Evolutionary conservation across 371 early-diverging fungal genomes (phyloP), one percentile per base, ranked within the genome.

Genomic region (Mortierella sp.): DNA sequence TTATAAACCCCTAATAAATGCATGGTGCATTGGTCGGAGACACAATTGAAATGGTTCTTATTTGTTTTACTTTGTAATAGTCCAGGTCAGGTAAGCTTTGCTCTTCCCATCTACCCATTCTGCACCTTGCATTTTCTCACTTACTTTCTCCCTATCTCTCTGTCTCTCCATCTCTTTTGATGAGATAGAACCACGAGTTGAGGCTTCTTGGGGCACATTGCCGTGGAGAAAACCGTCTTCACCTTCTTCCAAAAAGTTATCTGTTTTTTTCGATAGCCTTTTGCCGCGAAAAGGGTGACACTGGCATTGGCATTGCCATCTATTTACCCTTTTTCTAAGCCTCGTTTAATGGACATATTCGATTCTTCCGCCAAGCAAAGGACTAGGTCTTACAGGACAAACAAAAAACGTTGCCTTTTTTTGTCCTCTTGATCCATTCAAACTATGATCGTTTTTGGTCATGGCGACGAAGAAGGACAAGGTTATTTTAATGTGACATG

Each of bases 101-200:
- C 50, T 50, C 38, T 70, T 55, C 63, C 38, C 76, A n/a, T 70
- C 70, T 76, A 54, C 70, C 55, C 28, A 45, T 42, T 57, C 42
- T 55, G 44, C 42, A 8, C 38, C 54, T 8, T 70, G 26, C 63
- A 48, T 45, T 28, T 58, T 42, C 42, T 28, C 71, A 45, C 42
- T 57, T 26, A 31, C 24, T 34, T 31, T 47, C 73, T 45, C 58
- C 54, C 19, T 50, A 26, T 28, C 26, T 45, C 54, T 54, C 52
- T 13, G 11, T 57, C 50, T 21, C 19, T 55, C 38, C 21, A 21
- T 38, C 21, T 34, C 21, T 55, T 55, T 24, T 65, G 68, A 65
- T 65, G 68, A 65, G 68, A 38, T 38, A 34, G 68, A 24, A 38
- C 24, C 19, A 24, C 8, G 16, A 65, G 38, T 7, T 2, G 11